Percentiles rank a stretch among this genome's conserved stretches.
These are phyloP conservation scores for Zopfochytrium polystomum DNA, from an alignment of 371 early-diverging fungal species.

Conservation along the genomic window DNA sequence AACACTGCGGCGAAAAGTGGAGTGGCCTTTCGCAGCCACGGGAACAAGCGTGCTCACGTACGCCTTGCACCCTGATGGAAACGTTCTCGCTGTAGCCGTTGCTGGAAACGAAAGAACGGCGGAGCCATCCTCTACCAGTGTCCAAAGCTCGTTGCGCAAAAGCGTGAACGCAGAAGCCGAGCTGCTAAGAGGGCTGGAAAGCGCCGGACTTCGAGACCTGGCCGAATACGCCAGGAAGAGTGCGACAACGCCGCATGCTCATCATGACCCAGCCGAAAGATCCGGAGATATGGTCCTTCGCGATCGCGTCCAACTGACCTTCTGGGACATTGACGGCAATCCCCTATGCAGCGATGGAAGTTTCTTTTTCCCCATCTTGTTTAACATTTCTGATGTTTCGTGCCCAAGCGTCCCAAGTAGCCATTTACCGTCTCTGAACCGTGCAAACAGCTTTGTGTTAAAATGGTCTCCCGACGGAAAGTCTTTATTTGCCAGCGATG, in stretches of 20 bases:
- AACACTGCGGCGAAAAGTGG: slow-evolving; percentile 15
- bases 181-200: background rate
- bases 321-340: slow-evolving; percentile 32
- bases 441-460: slow-evolving; percentile 11
- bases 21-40: slow-evolving; percentile 28
- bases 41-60: slow-evolving; percentile 20
- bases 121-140: no score
- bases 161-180: slow-evolving; percentile 8
- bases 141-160: no score
- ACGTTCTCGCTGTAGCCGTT: slow-evolving; percentile 23
- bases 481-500: slow-evolving; percentile 21
- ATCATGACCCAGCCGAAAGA: slow-evolving; percentile 5
- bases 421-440: slow-evolving; percentile 1
- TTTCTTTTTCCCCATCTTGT: slow-evolving; percentile 22
- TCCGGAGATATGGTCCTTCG: slow-evolving; percentile 18
- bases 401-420: slow-evolving; percentile 10
- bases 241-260: no score
- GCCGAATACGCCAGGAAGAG: slow-evolving; percentile 2
- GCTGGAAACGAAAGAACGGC: slow-evolving; percentile 18
- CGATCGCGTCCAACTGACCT: slow-evolving; percentile 18
- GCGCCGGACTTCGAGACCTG: slow-evolving; percentile 9
- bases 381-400: slow-evolving; percentile 15
- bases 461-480: slow-evolving; percentile 22
- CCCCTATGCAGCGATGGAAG: background rate
- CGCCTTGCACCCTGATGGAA: slow-evolving; percentile 25